Evolutionary conservation across 73 alveolate genomes (phyloP), one percentile per base, ranked within the genome.

Genomic region (Breviolum minutum): DNA sequence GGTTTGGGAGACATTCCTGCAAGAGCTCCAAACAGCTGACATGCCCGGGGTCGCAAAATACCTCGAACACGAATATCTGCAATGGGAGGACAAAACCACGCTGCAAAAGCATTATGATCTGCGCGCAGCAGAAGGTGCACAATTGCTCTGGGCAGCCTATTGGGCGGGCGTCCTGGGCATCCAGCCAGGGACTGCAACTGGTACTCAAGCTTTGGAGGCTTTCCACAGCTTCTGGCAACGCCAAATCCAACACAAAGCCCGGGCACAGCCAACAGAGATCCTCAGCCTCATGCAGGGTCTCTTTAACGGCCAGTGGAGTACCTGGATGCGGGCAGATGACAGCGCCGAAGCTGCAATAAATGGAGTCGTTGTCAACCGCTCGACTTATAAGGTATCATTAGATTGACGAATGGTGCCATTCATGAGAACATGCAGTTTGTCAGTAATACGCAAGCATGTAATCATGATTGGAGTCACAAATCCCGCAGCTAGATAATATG

Each of bases 211-310:
- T 27, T 8, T 85, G 24, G 94, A 85, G 24, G 80, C 77, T 32
- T 85, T 85, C 79, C 80, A 85, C 29, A 85, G 94, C 26, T 60
- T 85, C 19, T 85, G 94, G 94, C 94, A 85, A 61, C 26, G 62
- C n/a, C 61, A 60, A 16, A 6, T 85, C 3, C 73, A 27, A 12
- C 24, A n/a, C 29, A 20, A 63, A 62, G 73, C 63, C 29, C 94
- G 94, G 77, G 62, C 48, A 5, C 24, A 24, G 7, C 80, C 94
- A 0, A 19, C 74, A 14, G 8, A 63, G 19, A 29, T 85, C 11
- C 62, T 85, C 26, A 20, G 26, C 63, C 13, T 22, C 77, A 62
- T 85, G 80, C 80, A 85, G 61, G 20, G 11, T 16, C 77, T 85
- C 63, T 62, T 10, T 63, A 10, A n/a, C 22, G 61, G 64, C 14